These are phyloP conservation scores for Oryza coarctata DNA, from an alignment of 176 grass and related monocot species.

Conservation along the genomic window DNA sequence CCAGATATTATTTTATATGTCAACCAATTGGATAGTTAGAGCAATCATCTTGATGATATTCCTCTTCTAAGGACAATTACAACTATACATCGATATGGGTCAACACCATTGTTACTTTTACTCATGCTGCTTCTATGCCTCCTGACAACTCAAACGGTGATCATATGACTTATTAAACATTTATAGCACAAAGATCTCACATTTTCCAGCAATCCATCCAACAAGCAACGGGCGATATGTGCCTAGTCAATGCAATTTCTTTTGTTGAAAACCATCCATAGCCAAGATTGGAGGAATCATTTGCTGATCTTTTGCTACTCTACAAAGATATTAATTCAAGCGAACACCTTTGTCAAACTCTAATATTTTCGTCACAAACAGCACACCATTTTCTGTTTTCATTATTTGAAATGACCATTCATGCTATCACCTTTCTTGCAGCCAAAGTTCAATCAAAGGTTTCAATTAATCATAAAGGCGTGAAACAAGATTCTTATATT, in stretches of 20 bases:
- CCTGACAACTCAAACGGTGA: slow-evolving; percentile 75
- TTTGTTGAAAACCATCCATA: slow-evolving; percentile 91
- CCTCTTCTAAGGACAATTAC: slow-evolving; percentile 82
- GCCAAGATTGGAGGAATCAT: slow-evolving; percentile 68
- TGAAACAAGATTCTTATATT: slow-evolving; percentile 62
- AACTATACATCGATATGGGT: slow-evolving; percentile 79
- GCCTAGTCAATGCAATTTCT: slow-evolving; percentile 72
- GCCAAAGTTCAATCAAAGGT: slow-evolving; percentile 70
- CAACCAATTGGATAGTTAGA: slow-evolving; percentile 70
- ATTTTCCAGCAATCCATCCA: slow-evolving; percentile 78
- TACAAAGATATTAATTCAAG: slow-evolving; percentile 92
- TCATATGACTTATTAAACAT: slow-evolving; percentile 75
- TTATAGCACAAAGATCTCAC: slow-evolving; percentile 81
- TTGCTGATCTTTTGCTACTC: slow-evolving; percentile 85
- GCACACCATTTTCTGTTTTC: slow-evolving; percentile 53
- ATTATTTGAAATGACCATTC: slow-evolving; percentile 61
- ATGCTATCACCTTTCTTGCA: slow-evolving; percentile 79
- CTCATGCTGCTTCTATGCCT: slow-evolving; percentile 84
- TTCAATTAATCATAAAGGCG: slow-evolving; percentile 55
- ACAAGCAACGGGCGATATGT: slow-evolving; percentile 77
- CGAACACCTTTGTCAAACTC: slow-evolving; percentile 72
- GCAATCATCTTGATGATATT: slow-evolving; percentile 72
- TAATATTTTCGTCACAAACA: slow-evolving; percentile 66
- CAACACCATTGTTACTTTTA: slow-evolving; percentile 80
- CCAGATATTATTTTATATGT: slow-evolving; percentile 94